These are phyloP conservation scores for Sclerotinia spermophila DNA, from an alignment of 2,329 filamentous ascomycete genomes.

Conservation along the genomic window DNA sequence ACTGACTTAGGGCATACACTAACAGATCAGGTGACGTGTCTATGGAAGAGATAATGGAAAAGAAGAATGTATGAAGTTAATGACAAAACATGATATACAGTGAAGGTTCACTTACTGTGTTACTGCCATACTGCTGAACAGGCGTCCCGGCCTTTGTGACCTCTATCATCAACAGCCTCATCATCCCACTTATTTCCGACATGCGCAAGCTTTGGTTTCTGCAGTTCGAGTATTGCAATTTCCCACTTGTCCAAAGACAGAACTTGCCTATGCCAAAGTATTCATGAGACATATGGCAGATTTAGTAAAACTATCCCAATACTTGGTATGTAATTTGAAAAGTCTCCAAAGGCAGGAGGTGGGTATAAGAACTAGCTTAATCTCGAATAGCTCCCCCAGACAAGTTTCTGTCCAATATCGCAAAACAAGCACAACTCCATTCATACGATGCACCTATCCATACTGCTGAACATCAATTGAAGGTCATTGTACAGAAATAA, in stretches of 20 bases:
- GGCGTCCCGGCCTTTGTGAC: too few species aligned
- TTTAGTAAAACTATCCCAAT: neutral
- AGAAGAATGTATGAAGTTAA: neutral
- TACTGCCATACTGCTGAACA: too few species aligned
- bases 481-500: fast-evolving
- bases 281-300: too few species aligned
- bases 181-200: too few species aligned
- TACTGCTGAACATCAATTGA: neutral
- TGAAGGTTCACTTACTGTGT: fast-evolving
- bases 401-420: too few species aligned
- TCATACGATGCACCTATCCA: neutral
- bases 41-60: neutral
- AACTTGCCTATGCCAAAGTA: too few species aligned
- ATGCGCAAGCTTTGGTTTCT: too few species aligned
- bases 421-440: neutral
- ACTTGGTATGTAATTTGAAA: neutral
- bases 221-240: too few species aligned
- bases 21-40: neutral
- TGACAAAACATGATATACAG: neutral
- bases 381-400: neutral
- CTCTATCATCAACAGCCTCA: too few species aligned
- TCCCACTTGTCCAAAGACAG: too few species aligned
- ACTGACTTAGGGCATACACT: too few species aligned
- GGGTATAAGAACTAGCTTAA: neutral
- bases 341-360: neutral